These are phyloP conservation scores for Sugiyamaella smithiae DNA, from an alignment of 805 yeast genomes.

Conservation along the genomic window DNA sequence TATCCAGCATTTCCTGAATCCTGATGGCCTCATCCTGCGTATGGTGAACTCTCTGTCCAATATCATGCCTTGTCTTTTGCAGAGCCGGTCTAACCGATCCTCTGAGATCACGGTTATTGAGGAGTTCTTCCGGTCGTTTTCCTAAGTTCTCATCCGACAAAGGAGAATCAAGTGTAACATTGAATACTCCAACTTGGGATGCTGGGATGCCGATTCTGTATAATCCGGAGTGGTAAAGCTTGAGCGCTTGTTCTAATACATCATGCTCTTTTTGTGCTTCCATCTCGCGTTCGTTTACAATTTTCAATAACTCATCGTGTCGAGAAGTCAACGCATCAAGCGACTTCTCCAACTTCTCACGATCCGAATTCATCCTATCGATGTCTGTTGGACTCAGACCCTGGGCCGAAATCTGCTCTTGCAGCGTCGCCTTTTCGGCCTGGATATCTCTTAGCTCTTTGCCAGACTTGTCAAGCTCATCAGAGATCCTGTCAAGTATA, in stretches of 20 bases:
- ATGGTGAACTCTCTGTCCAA: slow-evolving; percentile 45
- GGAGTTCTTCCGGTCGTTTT: slow-evolving; percentile 41
- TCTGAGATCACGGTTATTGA: slow-evolving; percentile 41
- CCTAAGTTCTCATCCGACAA: slow-evolving; percentile 46
- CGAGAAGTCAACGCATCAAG: slow-evolving; percentile 48
- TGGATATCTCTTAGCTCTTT: slow-evolving; percentile 43
- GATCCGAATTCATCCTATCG: slow-evolving; percentile 58
- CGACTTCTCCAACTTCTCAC: slow-evolving; percentile 54
- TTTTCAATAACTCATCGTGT: slow-evolving; percentile 46
- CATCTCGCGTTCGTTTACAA: slow-evolving; percentile 48
- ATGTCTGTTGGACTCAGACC: slow-evolving; percentile 63
- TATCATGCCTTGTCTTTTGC: slow-evolving; percentile 44
- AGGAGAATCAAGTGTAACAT: slow-evolving; percentile 41
- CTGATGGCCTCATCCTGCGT: slow-evolving; percentile 56
- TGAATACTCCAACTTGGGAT: slow-evolving; percentile 32
- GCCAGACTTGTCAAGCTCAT: slow-evolving; percentile 49
- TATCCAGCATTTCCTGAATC: slow-evolving; percentile 58
- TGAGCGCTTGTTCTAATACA: slow-evolving; percentile 49
- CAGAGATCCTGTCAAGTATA: slow-evolving; percentile 53
- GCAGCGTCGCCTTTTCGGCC: slow-evolving; percentile 39
- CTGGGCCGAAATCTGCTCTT: slow-evolving; percentile 46
- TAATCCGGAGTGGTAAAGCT: slow-evolving; percentile 54
- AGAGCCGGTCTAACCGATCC: slow-evolving; percentile 38
- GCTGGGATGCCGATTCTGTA: slow-evolving; percentile 45
- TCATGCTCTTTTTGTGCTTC: slow-evolving; percentile 51